Percentiles rank a stretch among this genome's conserved stretches.
Conservation (phyloP, 768 basidiomycete species). For the Galerina marginata region DNA sequence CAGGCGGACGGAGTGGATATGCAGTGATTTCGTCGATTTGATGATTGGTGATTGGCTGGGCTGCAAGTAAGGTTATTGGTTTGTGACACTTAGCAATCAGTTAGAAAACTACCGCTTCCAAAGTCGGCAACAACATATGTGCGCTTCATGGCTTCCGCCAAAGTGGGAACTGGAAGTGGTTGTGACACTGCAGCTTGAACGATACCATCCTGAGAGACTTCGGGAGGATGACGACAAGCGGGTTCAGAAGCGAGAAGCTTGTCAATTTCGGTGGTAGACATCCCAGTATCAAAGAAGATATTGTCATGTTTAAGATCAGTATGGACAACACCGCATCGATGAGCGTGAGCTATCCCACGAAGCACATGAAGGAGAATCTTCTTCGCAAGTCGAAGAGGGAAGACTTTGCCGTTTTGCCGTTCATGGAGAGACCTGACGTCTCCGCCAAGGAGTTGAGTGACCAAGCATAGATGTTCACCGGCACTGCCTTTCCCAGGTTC, state of each 20-base stretch:
- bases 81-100: neutral
- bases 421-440: slow-evolving; percentile 26
- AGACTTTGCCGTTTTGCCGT: slow-evolving; percentile 15
- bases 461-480: slow-evolving; percentile 27
- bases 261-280: slow-evolving; percentile 17
- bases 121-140: slow-evolving; percentile 33
- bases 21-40: slow-evolving; percentile 27
- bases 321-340: slow-evolving; percentile 28
- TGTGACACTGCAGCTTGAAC: slow-evolving; percentile 32
- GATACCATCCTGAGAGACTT: slow-evolving; percentile 15
- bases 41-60: slow-evolving; percentile 3
- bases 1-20: slow-evolving; percentile 30
- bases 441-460: slow-evolving; percentile 27
- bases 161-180: slow-evolving; percentile 30
- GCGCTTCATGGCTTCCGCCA: slow-evolving; percentile 22
- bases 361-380: slow-evolving; percentile 30
- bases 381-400: slow-evolving; percentile 30
- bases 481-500: slow-evolving; percentile 25
- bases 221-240: slow-evolving; percentile 18
- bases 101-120: slow-evolving; percentile 25
- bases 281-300: slow-evolving; percentile 26
- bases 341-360: slow-evolving; percentile 27
- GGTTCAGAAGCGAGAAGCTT: slow-evolving; percentile 22
- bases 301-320: slow-evolving; percentile 38
- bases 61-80: neutral